These are phyloP conservation scores for Acacia acuminata DNA, from an alignment of 306 rosid genomes.

Conservation along the genomic window DNA sequence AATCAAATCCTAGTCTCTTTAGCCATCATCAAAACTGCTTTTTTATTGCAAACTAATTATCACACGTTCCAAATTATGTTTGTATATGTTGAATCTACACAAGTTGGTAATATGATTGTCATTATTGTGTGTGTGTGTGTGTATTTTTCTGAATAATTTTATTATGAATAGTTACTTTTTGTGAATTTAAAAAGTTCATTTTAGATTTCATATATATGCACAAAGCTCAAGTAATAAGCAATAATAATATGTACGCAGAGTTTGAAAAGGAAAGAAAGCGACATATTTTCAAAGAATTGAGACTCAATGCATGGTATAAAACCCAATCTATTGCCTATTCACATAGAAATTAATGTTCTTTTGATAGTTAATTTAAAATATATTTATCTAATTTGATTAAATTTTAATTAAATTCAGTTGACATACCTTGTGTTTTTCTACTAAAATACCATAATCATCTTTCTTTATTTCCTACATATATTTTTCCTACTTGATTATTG, in stretches of 20 bases:
- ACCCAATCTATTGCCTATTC: background rate
- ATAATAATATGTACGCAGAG: background rate
- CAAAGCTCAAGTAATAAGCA: too few species aligned
- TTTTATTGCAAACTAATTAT: background rate
- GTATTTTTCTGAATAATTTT: background rate
- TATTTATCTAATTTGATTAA: too few species aligned
- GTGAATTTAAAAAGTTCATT: background rate
- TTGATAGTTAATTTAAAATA: too few species aligned
- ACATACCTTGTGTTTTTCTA: too few species aligned
- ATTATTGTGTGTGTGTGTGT: too few species aligned
- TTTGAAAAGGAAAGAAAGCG: background rate
- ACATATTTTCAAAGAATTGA: background rate
- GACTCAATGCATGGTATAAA: background rate
- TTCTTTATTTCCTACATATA: too few species aligned
- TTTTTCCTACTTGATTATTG: too few species aligned
- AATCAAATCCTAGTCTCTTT: background rate
- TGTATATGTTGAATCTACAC: background rate
- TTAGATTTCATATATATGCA: too few species aligned
- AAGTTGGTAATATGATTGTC: background rate
- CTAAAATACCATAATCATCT: too few species aligned
- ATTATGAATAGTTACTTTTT: background rate
- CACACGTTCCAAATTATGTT: background rate
- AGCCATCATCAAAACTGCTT: background rate
- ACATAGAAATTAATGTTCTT: background rate
- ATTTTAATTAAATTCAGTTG: too few species aligned